Base-by-base conservation (phyloP, 1,284 basidiomycete genomes). In the Pyrrhoderma noxium region DNA sequence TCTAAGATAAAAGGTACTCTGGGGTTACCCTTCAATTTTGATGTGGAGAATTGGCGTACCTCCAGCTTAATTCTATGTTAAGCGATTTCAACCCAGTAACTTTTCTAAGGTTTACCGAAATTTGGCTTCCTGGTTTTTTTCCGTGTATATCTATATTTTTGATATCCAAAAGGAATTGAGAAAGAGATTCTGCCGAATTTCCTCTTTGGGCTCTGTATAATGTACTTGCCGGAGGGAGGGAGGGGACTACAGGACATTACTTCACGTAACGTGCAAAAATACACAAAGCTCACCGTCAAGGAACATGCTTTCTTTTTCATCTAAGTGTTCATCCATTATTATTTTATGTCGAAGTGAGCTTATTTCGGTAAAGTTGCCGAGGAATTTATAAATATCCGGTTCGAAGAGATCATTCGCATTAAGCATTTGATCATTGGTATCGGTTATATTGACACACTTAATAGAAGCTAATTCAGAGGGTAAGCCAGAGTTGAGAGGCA, bases 31-130 rank as follows among this genome's bases (percentile, higher is more conserved):
- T 11, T 5, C 5, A 31, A 11, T 5, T 5, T 31, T 5, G 27
- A 31, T 31, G 27, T 5, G 7, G 11, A 31, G 27, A 52, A 47
- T 5, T 44, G 31, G 61, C 74, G 45, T 49, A 84, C 85, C 76
- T 72, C 85, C 85, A 87, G n/a, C 80, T 79, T 43, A 88, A 65
- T 42, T 76, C 71, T 18, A 86, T 67, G 34, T 73, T 72, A 5
- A 86, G 67, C 9, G 81, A 70, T 53, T 77, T 74, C 14, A 79
- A 63, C 1, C 82, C 83, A 58, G 76, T 78, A n/a, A 70, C 73
- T 53, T 75, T 76, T 62, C 70, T 74, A 55, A 84, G 58, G 51
- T 71, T 76, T 35, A 42, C 31, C 8, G 51, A 13, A 18, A 45
- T 27, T 31, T 36, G 34, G 37, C 23, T 31, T 31, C 27, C 27